A percentile compares a stretch with the other conserved stretches of the same genome.
phyloP scores from a whole-genome alignment of 1,284 basidiomycete species.

The Heimioporus retisporus region DNA sequence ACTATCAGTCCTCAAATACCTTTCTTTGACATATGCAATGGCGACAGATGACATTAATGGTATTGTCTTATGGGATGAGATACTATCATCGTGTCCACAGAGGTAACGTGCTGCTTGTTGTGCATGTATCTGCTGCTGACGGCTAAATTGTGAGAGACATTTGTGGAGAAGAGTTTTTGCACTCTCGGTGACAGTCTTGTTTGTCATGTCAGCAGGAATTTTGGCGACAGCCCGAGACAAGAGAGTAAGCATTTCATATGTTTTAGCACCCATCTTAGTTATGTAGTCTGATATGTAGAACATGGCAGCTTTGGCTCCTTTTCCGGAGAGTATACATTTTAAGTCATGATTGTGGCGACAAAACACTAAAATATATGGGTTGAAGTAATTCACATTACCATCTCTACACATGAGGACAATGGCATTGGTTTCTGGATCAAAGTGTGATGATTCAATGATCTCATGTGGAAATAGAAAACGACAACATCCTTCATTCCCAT shows the following conservation, averaged over 20 bases:
- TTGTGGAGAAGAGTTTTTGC: constrained; percentile 21
- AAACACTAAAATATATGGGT: constrained; percentile 24
- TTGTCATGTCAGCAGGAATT: background rate
- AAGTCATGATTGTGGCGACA: constrained; percentile 28
- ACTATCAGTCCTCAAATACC: too few relatives aligned
- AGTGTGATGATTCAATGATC: constrained; percentile 14
- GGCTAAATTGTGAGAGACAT: constrained; percentile 18
- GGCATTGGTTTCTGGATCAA: constrained; percentile 17
- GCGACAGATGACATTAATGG: constrained; percentile 12
- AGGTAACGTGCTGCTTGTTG: constrained; percentile 24
- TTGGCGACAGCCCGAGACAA: constrained; percentile 17
- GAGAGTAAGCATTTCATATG: constrained; percentile 18
- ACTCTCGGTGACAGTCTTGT: background rate
- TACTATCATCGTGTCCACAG: constrained; percentile 14
- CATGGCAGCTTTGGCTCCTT: constrained; percentile 26
- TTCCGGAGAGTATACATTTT: constrained; percentile 24
- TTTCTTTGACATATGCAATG: too few relatives aligned
- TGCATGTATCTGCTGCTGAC: constrained; percentile 26
- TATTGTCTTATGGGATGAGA: constrained; percentile 18
- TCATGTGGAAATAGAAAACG: constrained; percentile 23
- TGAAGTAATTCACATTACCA: constrained; percentile 17
- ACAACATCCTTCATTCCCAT: background rate
- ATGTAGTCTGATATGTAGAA: constrained; percentile 29
- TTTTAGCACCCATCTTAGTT: constrained; percentile 21
- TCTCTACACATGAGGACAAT: constrained; percentile 12